These are phyloP conservation scores for Pluteus cervinus DNA, from an alignment of 768 basidiomycete genomes.

Conservation along the genomic window DNA sequence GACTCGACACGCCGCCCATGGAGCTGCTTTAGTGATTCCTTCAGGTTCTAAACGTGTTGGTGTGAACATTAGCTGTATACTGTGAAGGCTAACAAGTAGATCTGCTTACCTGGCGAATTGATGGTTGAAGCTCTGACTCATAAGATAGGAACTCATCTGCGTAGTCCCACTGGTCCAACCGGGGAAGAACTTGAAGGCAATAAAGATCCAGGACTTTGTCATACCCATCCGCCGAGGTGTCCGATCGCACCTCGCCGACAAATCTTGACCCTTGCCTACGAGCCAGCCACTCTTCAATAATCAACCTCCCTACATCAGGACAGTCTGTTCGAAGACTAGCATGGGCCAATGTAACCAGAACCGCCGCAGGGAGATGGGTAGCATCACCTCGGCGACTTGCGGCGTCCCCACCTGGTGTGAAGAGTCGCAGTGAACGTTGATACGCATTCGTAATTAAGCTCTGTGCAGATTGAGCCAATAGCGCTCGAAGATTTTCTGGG, in stretches of 20 bases:
- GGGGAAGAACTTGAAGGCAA: slow-evolving; percentile 65
- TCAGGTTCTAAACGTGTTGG: too few species aligned
- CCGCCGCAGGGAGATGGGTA: slow-evolving; percentile 60
- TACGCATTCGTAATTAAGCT: slow-evolving; percentile 51
- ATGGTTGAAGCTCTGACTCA: slow-evolving; percentile 54
- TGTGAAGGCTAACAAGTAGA: too few species aligned
- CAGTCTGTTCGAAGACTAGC: slow-evolving; percentile 64
- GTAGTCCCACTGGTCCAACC: slow-evolving; percentile 75
- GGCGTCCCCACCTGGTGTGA: slow-evolving; percentile 43
- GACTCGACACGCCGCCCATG: too few species aligned
- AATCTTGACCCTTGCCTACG: slow-evolving; percentile 22
- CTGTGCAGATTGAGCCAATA: slow-evolving; percentile 53
- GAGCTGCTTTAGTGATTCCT: too few species aligned
- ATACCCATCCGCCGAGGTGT: slow-evolving; percentile 44
- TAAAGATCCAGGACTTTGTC: slow-evolving; percentile 74
- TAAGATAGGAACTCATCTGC: slow-evolving; percentile 70
- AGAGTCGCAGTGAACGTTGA: slow-evolving; percentile 60
- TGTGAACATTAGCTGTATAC: too few species aligned
- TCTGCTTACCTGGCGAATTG: slow-evolving; percentile 45
- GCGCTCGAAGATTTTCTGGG: slow-evolving; percentile 46
- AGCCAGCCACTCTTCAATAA: slow-evolving; percentile 79
- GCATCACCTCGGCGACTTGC: slow-evolving; percentile 34
- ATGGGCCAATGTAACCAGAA: slow-evolving; percentile 65
- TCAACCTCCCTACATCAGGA: slow-evolving; percentile 51
- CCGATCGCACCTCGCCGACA: slow-evolving; percentile 1